Percentiles rank a stretch among this genome's conserved stretches.
Conservation (phyloP, 1,284 basidiomycete genomes). For the Mrakiaceae sp. region DNA sequence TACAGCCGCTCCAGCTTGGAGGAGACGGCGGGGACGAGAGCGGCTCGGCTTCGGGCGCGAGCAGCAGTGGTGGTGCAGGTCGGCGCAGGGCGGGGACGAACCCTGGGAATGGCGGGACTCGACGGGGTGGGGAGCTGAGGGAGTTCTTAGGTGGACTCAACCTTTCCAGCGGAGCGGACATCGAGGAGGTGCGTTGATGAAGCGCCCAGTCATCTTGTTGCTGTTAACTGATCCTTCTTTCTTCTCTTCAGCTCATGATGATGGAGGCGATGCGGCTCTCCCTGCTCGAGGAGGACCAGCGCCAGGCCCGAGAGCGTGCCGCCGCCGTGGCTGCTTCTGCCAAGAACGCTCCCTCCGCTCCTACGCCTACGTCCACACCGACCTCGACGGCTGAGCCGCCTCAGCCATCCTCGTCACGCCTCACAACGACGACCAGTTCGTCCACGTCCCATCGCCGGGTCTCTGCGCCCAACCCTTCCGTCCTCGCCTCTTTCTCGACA, state of each 20-base stretch:
- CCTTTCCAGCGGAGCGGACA: constrained; percentile 50
- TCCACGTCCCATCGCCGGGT: no score
- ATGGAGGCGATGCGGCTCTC: constrained; percentile 98
- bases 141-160: background rate
- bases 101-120: background rate
- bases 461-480: no score
- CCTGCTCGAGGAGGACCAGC: constrained; percentile 67
- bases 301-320: constrained; percentile 30
- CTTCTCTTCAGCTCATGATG: constrained; percentile 66
- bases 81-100: no score
- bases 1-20: constrained; percentile 9
- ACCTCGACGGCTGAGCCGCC: no score
- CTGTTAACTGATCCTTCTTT: background rate
- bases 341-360: background rate
- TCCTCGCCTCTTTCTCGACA: no score
- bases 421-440: no score
- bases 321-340: constrained; percentile 15
- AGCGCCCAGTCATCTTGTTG: background rate
- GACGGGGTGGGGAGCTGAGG: background rate
- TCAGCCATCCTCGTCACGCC: no score
- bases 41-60: no score
- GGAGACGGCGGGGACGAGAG: background rate
- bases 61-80: no score
- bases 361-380: background rate
- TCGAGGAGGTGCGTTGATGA: constrained; percentile 55